Conservation (phyloP, 495 filamentous ascomycete species). For the Neurospora sp. region DNA sequence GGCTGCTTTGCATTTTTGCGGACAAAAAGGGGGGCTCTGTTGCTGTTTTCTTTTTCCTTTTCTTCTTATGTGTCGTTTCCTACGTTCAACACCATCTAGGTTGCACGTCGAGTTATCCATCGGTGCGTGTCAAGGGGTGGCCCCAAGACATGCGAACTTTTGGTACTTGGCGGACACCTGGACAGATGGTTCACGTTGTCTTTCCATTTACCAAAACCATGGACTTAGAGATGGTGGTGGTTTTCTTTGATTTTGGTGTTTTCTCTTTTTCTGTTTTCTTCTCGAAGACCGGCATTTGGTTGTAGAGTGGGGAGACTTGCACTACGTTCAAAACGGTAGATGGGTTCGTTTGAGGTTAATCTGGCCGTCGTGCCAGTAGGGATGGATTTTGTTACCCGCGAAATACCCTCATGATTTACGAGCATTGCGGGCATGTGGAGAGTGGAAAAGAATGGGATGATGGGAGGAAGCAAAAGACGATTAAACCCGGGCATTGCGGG, state of each 20-base stretch:
- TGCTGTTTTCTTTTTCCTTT: slow-evolving; percentile 7
- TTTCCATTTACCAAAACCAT: background rate
- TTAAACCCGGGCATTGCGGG: background rate
- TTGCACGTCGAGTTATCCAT: background rate
- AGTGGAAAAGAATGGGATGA: background rate
- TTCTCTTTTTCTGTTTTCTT: background rate
- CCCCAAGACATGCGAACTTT: background rate
- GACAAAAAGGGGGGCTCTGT: slow-evolving; percentile 11
- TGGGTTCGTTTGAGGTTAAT: background rate
- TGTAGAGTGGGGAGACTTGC: background rate
- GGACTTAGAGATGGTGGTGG: background rate
- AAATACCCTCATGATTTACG: slow-evolving; percentile 4
- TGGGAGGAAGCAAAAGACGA: background rate
- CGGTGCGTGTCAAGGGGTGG: background rate
- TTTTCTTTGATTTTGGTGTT: background rate
- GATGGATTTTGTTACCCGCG: background rate
- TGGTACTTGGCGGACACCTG: background rate
- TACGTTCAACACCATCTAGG: background rate
- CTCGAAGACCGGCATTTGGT: background rate
- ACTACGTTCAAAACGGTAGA: background rate
- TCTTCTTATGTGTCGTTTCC: background rate
- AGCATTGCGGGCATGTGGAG: background rate
- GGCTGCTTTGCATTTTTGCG: slow-evolving; percentile 6
- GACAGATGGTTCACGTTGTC: background rate
- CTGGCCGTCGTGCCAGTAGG: background rate